Evolutionary conservation across 139 green algal species (phyloP).

Genomic region (Spirogloea muscicola): DNA sequence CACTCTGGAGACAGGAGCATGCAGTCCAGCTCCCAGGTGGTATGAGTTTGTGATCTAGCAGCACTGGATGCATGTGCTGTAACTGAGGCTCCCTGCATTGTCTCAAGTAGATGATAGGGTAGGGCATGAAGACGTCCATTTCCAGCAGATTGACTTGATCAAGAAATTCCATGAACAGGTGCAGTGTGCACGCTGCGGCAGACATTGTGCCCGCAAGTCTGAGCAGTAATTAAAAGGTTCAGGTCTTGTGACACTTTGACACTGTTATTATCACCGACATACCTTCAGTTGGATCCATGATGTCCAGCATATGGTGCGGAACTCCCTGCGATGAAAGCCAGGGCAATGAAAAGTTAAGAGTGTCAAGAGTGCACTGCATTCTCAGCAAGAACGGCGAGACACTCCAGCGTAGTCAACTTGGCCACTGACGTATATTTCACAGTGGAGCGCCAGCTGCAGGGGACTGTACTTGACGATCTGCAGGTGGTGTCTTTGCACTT

Average conservation of each 20-base stretch:
- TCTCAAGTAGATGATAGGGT: not conserved
- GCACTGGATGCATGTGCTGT: not conserved
- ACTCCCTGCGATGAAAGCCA: conserved; percentile 54
- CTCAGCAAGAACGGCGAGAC: too few species aligned
- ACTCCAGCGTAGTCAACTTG: too few species aligned
- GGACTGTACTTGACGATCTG: conserved; percentile 6
- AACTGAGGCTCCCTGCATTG: not conserved
- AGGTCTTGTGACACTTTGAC: not conserved
- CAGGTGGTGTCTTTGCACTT: conserved; percentile 73
- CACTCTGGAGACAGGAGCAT: conserved; percentile 27
- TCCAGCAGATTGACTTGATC: not conserved
- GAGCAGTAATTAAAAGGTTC: conserved; percentile 4
- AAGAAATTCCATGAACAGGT: not conserved
- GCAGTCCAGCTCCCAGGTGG: too few species aligned
- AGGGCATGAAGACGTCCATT: not conserved
- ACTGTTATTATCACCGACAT: not conserved
- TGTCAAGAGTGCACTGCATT: not conserved
- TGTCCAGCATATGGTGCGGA: conserved; percentile 87
- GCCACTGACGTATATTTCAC: too few species aligned
- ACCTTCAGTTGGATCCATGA: conserved; percentile 55
- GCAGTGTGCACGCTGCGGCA: too few species aligned
- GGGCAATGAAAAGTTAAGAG: not conserved
- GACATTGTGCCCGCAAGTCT: too few species aligned
- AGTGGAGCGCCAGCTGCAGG: too few species aligned
- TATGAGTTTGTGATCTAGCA: not conserved